Base-by-base conservation (phyloP, 2,329 filamentous ascomycete species). In the Cladosporium colombiae region DNA sequence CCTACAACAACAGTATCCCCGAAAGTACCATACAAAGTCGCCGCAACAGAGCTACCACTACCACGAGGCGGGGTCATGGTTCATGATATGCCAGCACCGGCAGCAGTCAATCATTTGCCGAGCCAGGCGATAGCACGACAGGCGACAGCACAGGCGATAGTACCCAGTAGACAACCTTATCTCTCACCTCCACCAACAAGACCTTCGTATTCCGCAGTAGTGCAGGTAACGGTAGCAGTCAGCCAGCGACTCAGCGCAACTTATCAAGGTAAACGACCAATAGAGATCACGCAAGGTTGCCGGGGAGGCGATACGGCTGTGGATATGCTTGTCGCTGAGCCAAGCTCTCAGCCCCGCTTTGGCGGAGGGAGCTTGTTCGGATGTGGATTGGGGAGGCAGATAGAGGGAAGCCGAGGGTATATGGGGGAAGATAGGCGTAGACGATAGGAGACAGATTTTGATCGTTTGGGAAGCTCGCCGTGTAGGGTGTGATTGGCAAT, bases 291-390 rank as follows among this genome's bases (percentile, higher is more conserved):
- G 52, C 52, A 55, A 55, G 4, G 13, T 21, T 33, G 14, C 27
- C 27, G 21, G 25, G 52, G 52, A n/a, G 18, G 27, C 16, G 52
- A 55, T 55, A 55, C 52, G 31, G 40, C n/a, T 46, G 40, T 46
- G 40, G 40, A 46, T 46, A 55, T 55, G 52, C 52, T 55, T 55
- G 52, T 33, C 27, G 16, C 21, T 10, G n/a, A n/a, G 52, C 52
- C 52, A 55, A 55, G 52, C 13, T 55, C 27, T 55, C 52, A 55
- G 52, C 52, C 52, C 52, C 52, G 52, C 52, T 55, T 33, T 55
- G 25, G 52, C 52, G 27, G 40, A 46, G 40, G 40, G 40, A 55
- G 52, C 52, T 55, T 55, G 52, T 55, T 53, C 29, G n/a, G n/a
- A n/a, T n/a, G n/a, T n/a, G 16, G 16, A 50, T 13, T 40, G 37